Conservation (phyloP, 371 early-diverging fungal species). For the Funneliformis caledonium region DNA sequence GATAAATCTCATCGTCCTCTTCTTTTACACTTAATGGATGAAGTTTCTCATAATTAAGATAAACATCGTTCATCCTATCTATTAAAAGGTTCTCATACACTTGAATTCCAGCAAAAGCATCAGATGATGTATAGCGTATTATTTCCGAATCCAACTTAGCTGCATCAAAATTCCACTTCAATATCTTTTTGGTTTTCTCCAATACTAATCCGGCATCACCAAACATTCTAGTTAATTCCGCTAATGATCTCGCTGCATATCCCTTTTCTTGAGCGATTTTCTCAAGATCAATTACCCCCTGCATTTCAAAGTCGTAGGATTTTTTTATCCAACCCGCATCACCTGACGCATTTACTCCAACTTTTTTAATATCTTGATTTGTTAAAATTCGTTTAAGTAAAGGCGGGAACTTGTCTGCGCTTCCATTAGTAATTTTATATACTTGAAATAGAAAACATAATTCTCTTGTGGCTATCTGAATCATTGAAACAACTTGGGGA, state of each 20-base stretch:
- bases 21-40: constrained; percentile 28
- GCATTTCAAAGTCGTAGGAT: constrained; percentile 25
- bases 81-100: constrained; percentile 36
- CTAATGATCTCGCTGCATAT: constrained; percentile 17
- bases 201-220: constrained; percentile 35
- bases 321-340: constrained; percentile 31
- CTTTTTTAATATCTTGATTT: constrained; percentile 29
- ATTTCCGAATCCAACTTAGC: constrained; percentile 13
- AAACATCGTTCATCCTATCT: constrained; percentile 25
- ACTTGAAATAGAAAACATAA: constrained; percentile 41
- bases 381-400: constrained; percentile 12
- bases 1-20: constrained; percentile 34
- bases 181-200: constrained; percentile 34
- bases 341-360: constrained; percentile 38
- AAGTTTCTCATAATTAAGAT: constrained; percentile 12
- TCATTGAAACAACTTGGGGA: constrained; percentile 38
- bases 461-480: constrained; percentile 39
- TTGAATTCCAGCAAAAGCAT: constrained; percentile 40
- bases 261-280: constrained; percentile 31
- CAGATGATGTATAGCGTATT: constrained; percentile 31
- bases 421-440: constrained; percentile 26
- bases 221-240: constrained; percentile 40
- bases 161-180: constrained; percentile 39
- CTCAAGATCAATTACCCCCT: constrained; percentile 37
- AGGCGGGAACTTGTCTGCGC: constrained; percentile 18